phyloP scores from a whole-genome alignment of 129 eudicot species.

The Smallanthus sonchifolius region DNA sequence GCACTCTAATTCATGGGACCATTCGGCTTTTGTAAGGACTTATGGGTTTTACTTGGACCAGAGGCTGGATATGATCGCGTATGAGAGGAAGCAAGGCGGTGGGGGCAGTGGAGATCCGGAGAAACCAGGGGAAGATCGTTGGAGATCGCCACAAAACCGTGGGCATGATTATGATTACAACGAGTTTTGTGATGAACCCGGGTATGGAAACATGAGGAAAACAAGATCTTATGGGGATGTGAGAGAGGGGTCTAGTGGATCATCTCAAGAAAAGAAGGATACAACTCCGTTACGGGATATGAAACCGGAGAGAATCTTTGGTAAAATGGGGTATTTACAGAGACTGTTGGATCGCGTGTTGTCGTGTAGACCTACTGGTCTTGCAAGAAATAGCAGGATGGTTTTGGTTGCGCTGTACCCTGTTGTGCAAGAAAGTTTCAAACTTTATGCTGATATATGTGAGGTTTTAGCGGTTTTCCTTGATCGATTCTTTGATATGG shows the following conservation, averaged over 20 bases:
- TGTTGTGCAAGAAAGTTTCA: slow-evolving; percentile 70
- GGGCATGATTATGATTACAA: slow-evolving; percentile 46
- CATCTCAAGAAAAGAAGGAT: slow-evolving; percentile 37
- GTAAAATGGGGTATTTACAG: slow-evolving; percentile 80
- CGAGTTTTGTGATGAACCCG: slow-evolving; percentile 44
- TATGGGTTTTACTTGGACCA: slow-evolving; percentile 72
- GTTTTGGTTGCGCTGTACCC: slow-evolving; percentile 60
- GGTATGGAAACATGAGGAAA: slow-evolving; percentile 61
- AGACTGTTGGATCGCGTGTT: slow-evolving; percentile 68
- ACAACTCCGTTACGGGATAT: slow-evolving; percentile 70
- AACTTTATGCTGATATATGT: slow-evolving; percentile 72
- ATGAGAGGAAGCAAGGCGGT: slow-evolving; percentile 47
- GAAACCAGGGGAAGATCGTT: slow-evolving; percentile 47
- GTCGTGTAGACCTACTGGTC: slow-evolving; percentile 70
- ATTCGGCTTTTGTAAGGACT: slow-evolving; percentile 73
- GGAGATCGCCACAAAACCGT: slow-evolving; percentile 58
- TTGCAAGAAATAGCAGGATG: slow-evolving; percentile 75
- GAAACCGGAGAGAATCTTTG: slow-evolving; percentile 70
- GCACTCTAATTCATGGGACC: slow-evolving; percentile 78
- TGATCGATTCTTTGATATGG: slow-evolving; percentile 83
- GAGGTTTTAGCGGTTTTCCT: slow-evolving; percentile 69
- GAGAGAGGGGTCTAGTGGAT: slow-evolving; percentile 33
- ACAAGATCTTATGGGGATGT: slow-evolving; percentile 74
- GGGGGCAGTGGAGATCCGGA: slow-evolving; percentile 41
- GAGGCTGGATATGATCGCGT: slow-evolving; percentile 55